Evolutionary conservation across 495 filamentous ascomycete genomes (phyloP).

Genomic region (Bryoglossum gracile): DNA sequence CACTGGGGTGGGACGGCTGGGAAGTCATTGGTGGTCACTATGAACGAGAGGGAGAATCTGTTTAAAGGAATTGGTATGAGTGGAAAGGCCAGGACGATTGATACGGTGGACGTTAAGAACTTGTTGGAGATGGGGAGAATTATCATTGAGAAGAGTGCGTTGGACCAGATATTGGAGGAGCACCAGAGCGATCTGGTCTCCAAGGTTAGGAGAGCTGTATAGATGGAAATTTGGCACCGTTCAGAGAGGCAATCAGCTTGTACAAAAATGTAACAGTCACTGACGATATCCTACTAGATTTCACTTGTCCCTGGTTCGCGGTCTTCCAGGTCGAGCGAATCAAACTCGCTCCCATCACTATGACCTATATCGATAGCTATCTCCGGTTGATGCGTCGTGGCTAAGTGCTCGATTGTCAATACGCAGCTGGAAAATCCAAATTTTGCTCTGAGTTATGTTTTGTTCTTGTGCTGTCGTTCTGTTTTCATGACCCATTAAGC

Average conservation of each 20-base stretch:
- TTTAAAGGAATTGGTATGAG: constrained; percentile 51
- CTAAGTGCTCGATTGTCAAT: no score
- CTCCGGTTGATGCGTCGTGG: no score
- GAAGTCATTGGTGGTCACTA: constrained; percentile 73
- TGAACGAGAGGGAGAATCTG: constrained; percentile 43
- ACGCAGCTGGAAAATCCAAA: no score
- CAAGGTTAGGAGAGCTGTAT: constrained; percentile 27
- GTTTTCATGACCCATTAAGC: no score
- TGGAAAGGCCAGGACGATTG: constrained; percentile 58
- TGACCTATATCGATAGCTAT: not conserved
- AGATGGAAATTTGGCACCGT: constrained; percentile 15
- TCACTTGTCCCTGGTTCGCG: no score
- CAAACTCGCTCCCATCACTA: not conserved
- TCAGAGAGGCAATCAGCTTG: constrained; percentile 3
- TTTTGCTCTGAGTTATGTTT: no score
- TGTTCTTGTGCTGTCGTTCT: no score
- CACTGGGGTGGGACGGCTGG: constrained; percentile 63
- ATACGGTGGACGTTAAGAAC: constrained; percentile 90
- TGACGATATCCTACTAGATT: not conserved
- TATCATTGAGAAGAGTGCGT: constrained; percentile 76
- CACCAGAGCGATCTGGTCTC: constrained; percentile 68
- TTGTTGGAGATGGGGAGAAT: constrained; percentile 75
- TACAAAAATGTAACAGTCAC: constrained; percentile 15
- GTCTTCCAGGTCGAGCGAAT: not conserved
- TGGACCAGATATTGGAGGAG: constrained; percentile 63